Base-by-base conservation (phyloP, 208 protist genomes). In the Trypanosoma avium region DNA sequence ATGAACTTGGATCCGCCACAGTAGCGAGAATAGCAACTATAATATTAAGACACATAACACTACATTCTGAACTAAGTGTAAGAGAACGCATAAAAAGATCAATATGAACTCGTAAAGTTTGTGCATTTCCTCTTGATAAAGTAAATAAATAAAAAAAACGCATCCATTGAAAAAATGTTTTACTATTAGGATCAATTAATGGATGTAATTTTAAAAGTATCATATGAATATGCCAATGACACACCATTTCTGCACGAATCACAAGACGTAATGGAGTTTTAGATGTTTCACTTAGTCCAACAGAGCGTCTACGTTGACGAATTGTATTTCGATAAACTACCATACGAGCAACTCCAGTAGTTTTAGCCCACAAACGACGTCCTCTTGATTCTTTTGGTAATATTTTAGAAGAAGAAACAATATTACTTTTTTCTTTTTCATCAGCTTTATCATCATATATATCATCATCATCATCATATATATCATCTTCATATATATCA, bases 71-170 rank as follows among this genome's bases (percentile, higher is more conserved):
- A 22, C 15, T 47, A 26, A 47, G 32, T 42, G 42, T 35, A 6
- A 90, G 50, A 29, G 52, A 60, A 9, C 62, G 17, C 17, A 90
- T 40, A 55, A 93, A 90, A 10, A 82, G 26, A 8, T 75, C 43
- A 48, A 90, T 71, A 61, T 75, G 54, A 8, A 57, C 46, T 15
- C 64, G 71, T 61, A 93, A 65, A 56, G 78, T 42, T 57, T 71
- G 67, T 35, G 82, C 75, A 70, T 85, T 87, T 58, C 59, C 77
- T 55, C 72, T 63, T 0, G 72, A 83, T 42, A 84, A 67, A 9
- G 76, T 81, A 59, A 88, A 90, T 61, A 80, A 74, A 66, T 90
- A 93, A 65, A 93, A 93, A 67, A 93, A 93, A 46, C 81, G 71
- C 35, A 90, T 83, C 57, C 81, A 55, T 15, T 57, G 42, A 52